phyloP scores from a whole-genome alignment of 768 basidiomycete genomes.

The Lactarius evosmus region DNA sequence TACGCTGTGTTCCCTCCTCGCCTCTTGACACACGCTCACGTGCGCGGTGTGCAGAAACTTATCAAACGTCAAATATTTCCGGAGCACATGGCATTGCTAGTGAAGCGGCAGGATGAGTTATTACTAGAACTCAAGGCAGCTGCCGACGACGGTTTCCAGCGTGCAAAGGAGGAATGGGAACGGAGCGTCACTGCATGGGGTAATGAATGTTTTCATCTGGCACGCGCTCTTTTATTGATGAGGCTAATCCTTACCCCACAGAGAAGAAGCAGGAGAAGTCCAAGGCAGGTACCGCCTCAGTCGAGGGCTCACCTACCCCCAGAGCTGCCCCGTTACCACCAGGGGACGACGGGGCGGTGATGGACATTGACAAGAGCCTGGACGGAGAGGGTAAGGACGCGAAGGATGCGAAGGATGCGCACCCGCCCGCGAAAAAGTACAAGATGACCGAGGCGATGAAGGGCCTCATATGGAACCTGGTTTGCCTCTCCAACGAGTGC shows the following conservation, averaged over 20 bases:
- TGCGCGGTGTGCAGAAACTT: conserved; percentile 61
- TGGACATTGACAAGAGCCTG: conserved; percentile 31
- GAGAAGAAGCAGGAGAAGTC: conserved; percentile 47
- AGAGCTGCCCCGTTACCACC: conserved; percentile 29
- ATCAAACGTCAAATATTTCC: conserved; percentile 85
- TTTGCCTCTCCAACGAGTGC: conserved; percentile 78
- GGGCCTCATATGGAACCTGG: conserved; percentile 72
- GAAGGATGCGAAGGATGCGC: conserved; percentile 38
- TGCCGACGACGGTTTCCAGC: conserved; percentile 62
- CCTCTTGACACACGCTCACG: not conserved
- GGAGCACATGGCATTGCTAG: conserved; percentile 65
- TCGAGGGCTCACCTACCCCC: conserved; percentile 34
- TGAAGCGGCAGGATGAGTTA: conserved; percentile 64
- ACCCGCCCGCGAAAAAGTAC: conserved; percentile 75
- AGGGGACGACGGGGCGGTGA: conserved; percentile 29
- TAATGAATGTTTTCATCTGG: conserved; percentile 28
- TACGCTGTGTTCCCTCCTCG: conserved; percentile 37
- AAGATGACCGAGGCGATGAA: conserved; percentile 80
- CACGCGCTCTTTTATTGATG: no score
- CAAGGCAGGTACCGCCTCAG: conserved; percentile 33
- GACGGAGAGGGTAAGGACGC: conserved; percentile 36
- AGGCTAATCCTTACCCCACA: conserved; percentile 19
- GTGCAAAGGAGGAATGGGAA: conserved; percentile 77
- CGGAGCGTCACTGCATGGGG: conserved; percentile 67
- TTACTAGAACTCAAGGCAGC: conserved; percentile 58